Percentiles rank a stretch among this genome's conserved stretches.
phyloP scores from a whole-genome alignment of 225 moss, liverwort and hornwort genomes.

The Bryum argenteum region DNA sequence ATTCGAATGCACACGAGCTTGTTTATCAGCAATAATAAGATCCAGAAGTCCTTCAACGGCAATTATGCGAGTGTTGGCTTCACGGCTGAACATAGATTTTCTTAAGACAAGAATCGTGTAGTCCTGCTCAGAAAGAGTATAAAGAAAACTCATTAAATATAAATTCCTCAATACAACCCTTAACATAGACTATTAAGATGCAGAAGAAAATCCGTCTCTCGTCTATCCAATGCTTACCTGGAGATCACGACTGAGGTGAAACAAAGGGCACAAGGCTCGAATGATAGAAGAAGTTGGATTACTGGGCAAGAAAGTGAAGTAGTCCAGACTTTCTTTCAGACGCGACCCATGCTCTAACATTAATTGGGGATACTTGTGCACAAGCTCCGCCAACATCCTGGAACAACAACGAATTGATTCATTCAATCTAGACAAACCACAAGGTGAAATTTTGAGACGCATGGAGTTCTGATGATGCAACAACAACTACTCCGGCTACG shows the following conservation, averaged over 20 bases:
- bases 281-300: slow-evolving; percentile 76
- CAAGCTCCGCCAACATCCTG: slow-evolving; percentile 86
- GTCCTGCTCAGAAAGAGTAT: slow-evolving; percentile 50
- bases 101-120: slow-evolving; percentile 84
- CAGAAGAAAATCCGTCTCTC: neutral
- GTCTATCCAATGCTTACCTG: slow-evolving; percentile 54
- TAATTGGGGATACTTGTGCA: slow-evolving; percentile 68
- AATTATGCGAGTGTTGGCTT: slow-evolving; percentile 75
- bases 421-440: slow-evolving; percentile 1
- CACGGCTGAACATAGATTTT: slow-evolving; percentile 90
- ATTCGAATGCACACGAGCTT: slow-evolving; percentile 48
- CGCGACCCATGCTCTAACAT: slow-evolving; percentile 78
- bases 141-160: neutral
- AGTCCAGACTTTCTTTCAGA: slow-evolving; percentile 85
- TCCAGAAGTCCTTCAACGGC: slow-evolving; percentile 81
- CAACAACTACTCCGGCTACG: slow-evolving; percentile 3
- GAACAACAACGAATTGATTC: slow-evolving; percentile 17
- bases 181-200: slow-evolving; percentile 12
- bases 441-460: neutral
- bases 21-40: slow-evolving; percentile 70
- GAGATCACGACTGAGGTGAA: slow-evolving; percentile 84
- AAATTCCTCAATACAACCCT: slow-evolving; percentile 5
- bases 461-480: neutral
- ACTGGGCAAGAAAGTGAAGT: slow-evolving; percentile 80
- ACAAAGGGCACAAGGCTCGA: slow-evolving; percentile 75